Evolutionary conservation across 2,329 filamentous ascomycete species (phyloP).

Genomic region (Penicillium occitanis): DNA sequence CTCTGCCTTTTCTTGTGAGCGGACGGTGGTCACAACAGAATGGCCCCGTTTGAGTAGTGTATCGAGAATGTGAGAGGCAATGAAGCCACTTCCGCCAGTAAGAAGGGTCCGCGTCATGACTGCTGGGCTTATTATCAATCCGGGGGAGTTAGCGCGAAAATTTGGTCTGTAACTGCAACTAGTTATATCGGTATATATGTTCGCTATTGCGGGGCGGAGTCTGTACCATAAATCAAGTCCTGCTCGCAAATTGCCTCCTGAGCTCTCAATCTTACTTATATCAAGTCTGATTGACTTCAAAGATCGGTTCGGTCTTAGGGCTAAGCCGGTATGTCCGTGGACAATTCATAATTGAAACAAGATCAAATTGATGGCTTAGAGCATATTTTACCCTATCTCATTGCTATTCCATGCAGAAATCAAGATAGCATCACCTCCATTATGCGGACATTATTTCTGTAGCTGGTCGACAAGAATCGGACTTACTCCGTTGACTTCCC

Average conservation of each 20-base stretch:
- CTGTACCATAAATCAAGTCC: not conserved
- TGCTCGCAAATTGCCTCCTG: not conserved
- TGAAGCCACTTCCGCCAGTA: constrained; percentile 58
- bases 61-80: constrained; percentile 60
- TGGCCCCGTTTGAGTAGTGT: constrained; percentile 43
- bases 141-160: not conserved
- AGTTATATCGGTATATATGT: not conserved
- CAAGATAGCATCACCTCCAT: no score
- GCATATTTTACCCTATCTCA: no score
- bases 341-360: no score
- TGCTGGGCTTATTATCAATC: not conserved
- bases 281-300: not conserved
- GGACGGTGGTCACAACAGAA: constrained; percentile 60
- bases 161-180: not conserved
- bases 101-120: constrained; percentile 20
- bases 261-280: not conserved
- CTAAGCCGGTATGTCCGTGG: no score
- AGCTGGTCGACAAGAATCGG: no score
- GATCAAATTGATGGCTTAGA: no score
- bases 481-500: not conserved
- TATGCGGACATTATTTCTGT: no score
- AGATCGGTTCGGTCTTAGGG: no score
- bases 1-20: constrained; percentile 57
- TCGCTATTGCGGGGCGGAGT: not conserved
- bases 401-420: no score